Conservation (phyloP, 805 yeast species). For the Suhomyces prunicola region DNA sequence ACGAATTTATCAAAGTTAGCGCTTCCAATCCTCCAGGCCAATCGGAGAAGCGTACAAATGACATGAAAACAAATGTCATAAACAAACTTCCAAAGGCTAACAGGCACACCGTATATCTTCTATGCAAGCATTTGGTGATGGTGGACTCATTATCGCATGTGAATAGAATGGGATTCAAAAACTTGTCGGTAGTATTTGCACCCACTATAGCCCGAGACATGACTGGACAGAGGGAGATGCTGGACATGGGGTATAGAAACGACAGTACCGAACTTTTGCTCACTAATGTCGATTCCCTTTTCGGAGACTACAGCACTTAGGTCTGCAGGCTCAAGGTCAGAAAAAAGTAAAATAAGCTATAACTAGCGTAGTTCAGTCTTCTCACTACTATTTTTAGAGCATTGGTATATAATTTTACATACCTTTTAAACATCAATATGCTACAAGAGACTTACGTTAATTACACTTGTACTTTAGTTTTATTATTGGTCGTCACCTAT, state of each 20-base stretch:
- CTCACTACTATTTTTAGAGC: background rate
- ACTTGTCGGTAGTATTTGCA: constrained; percentile 89
- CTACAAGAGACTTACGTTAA: background rate
- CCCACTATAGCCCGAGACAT: constrained; percentile 84
- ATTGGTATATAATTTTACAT: background rate
- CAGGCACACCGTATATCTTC: constrained; percentile 47
- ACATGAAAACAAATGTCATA: constrained; percentile 44
- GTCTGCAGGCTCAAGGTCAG: background rate
- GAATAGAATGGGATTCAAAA: constrained; percentile 81
- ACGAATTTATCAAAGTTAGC: constrained; percentile 57
- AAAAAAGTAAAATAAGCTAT: background rate
- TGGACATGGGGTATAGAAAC: constrained; percentile 79
- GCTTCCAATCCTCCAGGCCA: constrained; percentile 24
- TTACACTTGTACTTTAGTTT: background rate
- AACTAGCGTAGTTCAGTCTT: background rate
- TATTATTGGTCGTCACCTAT: background rate
- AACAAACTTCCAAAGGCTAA: constrained; percentile 66
- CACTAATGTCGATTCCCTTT: constrained; percentile 42
- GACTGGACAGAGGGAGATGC: constrained; percentile 75
- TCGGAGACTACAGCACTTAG: constrained; percentile 13
- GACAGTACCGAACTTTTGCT: constrained; percentile 73
- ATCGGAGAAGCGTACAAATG: constrained; percentile 32
- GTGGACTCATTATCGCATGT: constrained; percentile 51
- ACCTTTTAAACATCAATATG: background rate
- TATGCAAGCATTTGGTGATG: constrained; percentile 62